A percentile compares a stretch with the other conserved stretches of the same genome.
phyloP scores from a whole-genome alignment of 2,329 filamentous ascomycete species.

The Pezicula radicicola region DNA sequence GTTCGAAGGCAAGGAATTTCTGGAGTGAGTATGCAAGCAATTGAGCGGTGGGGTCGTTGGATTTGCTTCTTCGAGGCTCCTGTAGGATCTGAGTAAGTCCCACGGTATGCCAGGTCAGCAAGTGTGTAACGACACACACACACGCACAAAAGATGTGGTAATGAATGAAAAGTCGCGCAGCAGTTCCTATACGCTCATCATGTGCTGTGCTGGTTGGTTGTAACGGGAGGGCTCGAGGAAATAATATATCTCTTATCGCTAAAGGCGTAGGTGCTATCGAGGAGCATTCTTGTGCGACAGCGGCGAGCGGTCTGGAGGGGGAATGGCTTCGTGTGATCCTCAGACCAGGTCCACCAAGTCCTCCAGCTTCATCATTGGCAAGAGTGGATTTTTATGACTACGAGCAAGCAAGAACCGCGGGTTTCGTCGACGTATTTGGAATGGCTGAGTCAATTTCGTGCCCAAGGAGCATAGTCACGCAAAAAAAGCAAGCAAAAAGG shows the following conservation, averaged over 20 bases:
- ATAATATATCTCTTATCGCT: constrained; percentile 14
- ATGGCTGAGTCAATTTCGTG: constrained; percentile 5
- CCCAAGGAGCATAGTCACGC: not conserved
- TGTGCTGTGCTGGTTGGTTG: not conserved
- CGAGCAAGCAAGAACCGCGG: not conserved
- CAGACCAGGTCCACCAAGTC: not conserved
- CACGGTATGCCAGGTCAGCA: not conserved
- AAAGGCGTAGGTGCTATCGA: constrained; percentile 15
- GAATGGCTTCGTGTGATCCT: constrained; percentile 13
- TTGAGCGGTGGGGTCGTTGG: not conserved
- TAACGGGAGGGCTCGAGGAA: constrained; percentile 4
- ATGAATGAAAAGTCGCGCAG: not conserved
- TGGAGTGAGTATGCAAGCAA: not conserved
- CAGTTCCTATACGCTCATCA: constrained; percentile 13
- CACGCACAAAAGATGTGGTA: not conserved
- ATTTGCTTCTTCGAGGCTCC: not conserved
- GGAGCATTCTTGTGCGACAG: constrained; percentile 19
- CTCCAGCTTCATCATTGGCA: not conserved
- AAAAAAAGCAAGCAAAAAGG: not conserved
- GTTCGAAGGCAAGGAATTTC: not conserved
- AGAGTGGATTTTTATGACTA: not conserved
- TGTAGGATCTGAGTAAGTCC: not conserved
- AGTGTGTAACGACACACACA: not conserved
- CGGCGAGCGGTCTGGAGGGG: constrained; percentile 13
- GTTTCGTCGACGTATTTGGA: not conserved